Evolutionary conservation across 1,284 basidiomycete genomes (phyloP).

Genomic region (Golubevia pallescens): DNA sequence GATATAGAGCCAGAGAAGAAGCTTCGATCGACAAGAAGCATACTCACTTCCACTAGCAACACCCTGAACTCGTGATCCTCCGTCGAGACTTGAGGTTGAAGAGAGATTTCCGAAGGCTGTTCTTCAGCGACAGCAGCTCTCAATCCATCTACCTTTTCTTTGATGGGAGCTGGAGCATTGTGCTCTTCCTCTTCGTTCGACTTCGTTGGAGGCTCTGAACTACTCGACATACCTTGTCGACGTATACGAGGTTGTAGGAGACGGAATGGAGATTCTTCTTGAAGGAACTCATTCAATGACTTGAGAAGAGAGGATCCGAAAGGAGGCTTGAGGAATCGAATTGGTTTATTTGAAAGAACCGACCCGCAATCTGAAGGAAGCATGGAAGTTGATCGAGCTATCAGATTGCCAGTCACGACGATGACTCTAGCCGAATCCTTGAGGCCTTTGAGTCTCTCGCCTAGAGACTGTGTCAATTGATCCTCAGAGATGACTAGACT

Average conservation of each 20-base stretch:
- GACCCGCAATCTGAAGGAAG: neutral
- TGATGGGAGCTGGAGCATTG: neutral
- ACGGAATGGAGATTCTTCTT: constrained; percentile 12
- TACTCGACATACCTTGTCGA: neutral
- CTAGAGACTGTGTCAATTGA: neutral
- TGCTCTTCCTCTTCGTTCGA: neutral
- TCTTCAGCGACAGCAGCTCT: too few species aligned
- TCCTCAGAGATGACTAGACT: too few species aligned
- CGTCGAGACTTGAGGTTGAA: neutral
- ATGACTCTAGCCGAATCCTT: constrained; percentile 5
- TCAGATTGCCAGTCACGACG: constrained; percentile 12
- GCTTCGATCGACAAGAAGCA: too few species aligned
- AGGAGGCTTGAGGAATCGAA: constrained; percentile 24
- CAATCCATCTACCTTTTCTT: too few species aligned
- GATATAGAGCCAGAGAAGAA: too few species aligned
- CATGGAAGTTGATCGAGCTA: neutral
- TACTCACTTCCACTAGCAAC: constrained; percentile 28
- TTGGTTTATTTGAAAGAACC: neutral
- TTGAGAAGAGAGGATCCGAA: constrained; percentile 30
- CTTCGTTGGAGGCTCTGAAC: constrained; percentile 8
- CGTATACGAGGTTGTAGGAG: constrained; percentile 11
- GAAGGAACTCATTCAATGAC: constrained; percentile 29
- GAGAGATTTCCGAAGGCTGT: too few species aligned
- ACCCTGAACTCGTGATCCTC: constrained; percentile 27
- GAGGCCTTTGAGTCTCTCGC: neutral